phyloP scores from a whole-genome alignment of 345 rosid genomes.

The Eucalyptus fibrosa region DNA sequence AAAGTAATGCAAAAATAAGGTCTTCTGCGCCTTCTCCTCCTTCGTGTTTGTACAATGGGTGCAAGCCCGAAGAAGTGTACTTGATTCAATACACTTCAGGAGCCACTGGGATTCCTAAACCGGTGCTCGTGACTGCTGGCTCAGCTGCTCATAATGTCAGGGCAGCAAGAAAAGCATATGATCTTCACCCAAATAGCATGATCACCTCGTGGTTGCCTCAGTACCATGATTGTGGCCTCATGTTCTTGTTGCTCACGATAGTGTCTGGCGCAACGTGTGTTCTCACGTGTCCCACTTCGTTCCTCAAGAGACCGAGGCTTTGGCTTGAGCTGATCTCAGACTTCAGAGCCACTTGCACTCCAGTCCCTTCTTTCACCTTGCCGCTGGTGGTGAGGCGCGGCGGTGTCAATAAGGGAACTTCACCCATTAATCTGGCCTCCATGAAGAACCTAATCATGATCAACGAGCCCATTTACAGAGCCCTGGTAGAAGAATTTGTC shows the following conservation, averaged over 20 bases:
- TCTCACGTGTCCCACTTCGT: slow-evolving; percentile 26
- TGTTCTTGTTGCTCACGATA: slow-evolving; percentile 38
- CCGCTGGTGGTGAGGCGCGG: slow-evolving; percentile 48
- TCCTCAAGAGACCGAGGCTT: slow-evolving; percentile 29
- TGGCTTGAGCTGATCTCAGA: slow-evolving; percentile 48
- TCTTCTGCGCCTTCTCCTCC: not conserved
- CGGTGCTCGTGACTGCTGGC: slow-evolving; percentile 46
- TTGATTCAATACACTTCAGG: slow-evolving; percentile 66
- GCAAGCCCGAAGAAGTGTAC: slow-evolving; percentile 26
- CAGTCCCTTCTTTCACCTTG: slow-evolving; percentile 53
- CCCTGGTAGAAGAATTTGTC: slow-evolving; percentile 29
- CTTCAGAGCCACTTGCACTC: slow-evolving; percentile 43
- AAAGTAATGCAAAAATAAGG: not conserved
- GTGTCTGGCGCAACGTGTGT: slow-evolving; percentile 50
- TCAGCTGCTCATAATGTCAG: slow-evolving; percentile 61
- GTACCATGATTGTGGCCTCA: slow-evolving; percentile 59
- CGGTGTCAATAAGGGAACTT: slow-evolving; percentile 5
- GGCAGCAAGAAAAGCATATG: slow-evolving; percentile 41
- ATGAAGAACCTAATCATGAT: slow-evolving; percentile 44
- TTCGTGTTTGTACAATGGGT: slow-evolving; percentile 8
- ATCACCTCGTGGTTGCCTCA: slow-evolving; percentile 55
- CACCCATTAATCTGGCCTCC: slow-evolving; percentile 12
- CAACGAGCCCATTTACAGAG: slow-evolving; percentile 41
- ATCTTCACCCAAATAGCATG: slow-evolving; percentile 35
- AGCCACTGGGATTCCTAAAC: slow-evolving; percentile 56